phyloP scores from a whole-genome alignment of 2,329 filamentous ascomycete genomes.

The Aureobasidium zeae region DNA sequence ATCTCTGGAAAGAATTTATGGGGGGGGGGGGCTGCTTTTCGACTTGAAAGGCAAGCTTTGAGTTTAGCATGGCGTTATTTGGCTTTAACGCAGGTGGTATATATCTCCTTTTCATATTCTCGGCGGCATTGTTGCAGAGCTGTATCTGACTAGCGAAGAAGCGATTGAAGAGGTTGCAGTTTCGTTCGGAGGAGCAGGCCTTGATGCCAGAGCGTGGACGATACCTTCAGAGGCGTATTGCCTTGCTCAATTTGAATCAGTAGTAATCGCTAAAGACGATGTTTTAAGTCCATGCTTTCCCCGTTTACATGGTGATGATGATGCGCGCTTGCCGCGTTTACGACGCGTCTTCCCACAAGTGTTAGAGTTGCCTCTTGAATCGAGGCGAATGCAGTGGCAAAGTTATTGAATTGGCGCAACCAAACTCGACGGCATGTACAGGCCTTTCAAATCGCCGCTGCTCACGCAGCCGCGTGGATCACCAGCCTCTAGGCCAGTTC shows the following conservation, averaged over 20 bases:
- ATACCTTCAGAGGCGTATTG: conserved; percentile 9
- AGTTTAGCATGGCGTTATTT: conserved; percentile 15
- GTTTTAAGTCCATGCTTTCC: too few species aligned
- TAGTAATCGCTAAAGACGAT: too few species aligned
- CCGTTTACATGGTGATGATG: not conserved
- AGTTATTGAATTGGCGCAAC: too few species aligned
- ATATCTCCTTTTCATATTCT: conserved; percentile 9
- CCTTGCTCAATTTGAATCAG: too few species aligned
- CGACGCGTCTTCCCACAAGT: conserved; percentile 9
- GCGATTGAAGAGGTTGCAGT: conserved; percentile 4
- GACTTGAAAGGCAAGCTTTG: conserved; percentile 10
- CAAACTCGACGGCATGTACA: conserved; percentile 17
- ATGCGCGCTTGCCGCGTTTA: not conserved
- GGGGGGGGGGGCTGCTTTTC: conserved; percentile 10
- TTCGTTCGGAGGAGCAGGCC: not conserved
- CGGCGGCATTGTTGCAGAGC: conserved; percentile 11
- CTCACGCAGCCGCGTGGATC: conserved; percentile 18
- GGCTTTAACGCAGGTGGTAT: conserved; percentile 3
- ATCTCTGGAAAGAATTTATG: conserved; percentile 10
- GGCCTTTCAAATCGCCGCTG: conserved; percentile 26
- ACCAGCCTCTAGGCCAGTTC: not conserved
- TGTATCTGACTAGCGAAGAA: too few species aligned
- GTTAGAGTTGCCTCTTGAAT: not conserved
- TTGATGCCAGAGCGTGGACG: conserved; percentile 2
- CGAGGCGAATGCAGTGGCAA: too few species aligned